Evolutionary conservation across 2,329 filamentous ascomycete genomes (phyloP).

Genomic region (Arthrinium puccinioides): DNA sequence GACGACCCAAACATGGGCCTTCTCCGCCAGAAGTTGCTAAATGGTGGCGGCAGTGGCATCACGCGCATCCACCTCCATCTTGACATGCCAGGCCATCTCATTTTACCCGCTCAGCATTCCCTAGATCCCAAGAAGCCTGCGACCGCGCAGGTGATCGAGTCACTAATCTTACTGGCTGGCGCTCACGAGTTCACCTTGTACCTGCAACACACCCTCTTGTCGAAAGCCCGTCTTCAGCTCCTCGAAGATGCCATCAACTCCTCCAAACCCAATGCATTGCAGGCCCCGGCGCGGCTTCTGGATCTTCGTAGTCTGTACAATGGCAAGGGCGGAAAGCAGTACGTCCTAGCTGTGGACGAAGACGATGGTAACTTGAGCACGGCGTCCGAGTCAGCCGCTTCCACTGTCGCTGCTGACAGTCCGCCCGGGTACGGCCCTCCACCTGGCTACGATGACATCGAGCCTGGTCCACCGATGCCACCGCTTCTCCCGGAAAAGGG

Average conservation of each 20-base stretch:
- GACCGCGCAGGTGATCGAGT: background rate
- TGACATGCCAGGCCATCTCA: background rate
- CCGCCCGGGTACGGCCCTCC: background rate
- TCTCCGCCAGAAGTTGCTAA: background rate
- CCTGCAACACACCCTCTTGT: background rate
- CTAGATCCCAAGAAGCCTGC: background rate
- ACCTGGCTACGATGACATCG: background rate
- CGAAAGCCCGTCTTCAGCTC: background rate
- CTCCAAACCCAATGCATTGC: background rate
- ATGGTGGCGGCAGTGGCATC: background rate
- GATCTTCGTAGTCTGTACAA: constrained; percentile 2
- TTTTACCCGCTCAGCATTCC: background rate
- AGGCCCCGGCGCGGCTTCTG: background rate
- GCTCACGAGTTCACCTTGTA: background rate
- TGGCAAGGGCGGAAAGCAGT: constrained; percentile 1
- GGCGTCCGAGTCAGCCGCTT: background rate
- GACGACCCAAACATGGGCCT: background rate
- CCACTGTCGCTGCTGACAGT: background rate
- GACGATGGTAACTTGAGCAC: background rate
- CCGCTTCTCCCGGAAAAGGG: background rate
- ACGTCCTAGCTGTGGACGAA: background rate
- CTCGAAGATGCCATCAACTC: background rate
- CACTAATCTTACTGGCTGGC: background rate
- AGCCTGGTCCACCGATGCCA: background rate
- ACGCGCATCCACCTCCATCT: background rate